Base-by-base conservation (phyloP, 257 asterid genomes). In the Craterostigma plantagineum region DNA sequence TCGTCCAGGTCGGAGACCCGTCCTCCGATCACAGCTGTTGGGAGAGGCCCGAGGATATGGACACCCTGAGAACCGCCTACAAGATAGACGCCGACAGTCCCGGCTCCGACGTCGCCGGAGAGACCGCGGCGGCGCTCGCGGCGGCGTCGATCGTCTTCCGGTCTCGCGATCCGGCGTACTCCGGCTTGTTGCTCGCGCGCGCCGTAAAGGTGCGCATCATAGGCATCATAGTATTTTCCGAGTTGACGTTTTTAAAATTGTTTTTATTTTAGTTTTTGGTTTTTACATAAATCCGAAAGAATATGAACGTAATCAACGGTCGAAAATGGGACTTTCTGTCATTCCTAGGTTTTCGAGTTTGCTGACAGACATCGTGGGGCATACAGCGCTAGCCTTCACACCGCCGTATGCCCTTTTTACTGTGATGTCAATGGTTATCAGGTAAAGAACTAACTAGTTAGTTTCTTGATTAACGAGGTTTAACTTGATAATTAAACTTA, bases 31-130 rank as follows among this genome's bases (percentile, higher is more conserved):
- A 87, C 33, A 60, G 54, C 10, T 81, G 92, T 18, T 84, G 95
- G 95, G 93, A 84, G 52, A 63, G 95, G 15, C 77, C 93, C 0
- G 93, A 84, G 62, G 95, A 79, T 60, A 79, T 84, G 95, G 95
- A 84, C 65, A 80, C 90, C 0, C 39, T 72, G 0, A 74, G 96
- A 5, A 69, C 38, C 7, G 92, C 62, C 10, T 85, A 75, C 59
- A 72, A 70, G 45, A 81, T 85, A 10, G 50, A 80, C 4, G 17
- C 86, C 16, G 77, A 72, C 42, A 77, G 67, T 43, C 94, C 94
- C 0, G 96, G 94, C 0, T 81, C 96, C 0, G 94, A 77, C 41
- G 91, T 85, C 7, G 94, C 94, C 16, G 96, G 83, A 10, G 96
- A 81, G 59, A 85, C 92, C 0, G 91, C 94, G 7, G 96, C 94